Base-by-base conservation (phyloP, 257 asterid species). In the Penstemon davidsonii region DNA sequence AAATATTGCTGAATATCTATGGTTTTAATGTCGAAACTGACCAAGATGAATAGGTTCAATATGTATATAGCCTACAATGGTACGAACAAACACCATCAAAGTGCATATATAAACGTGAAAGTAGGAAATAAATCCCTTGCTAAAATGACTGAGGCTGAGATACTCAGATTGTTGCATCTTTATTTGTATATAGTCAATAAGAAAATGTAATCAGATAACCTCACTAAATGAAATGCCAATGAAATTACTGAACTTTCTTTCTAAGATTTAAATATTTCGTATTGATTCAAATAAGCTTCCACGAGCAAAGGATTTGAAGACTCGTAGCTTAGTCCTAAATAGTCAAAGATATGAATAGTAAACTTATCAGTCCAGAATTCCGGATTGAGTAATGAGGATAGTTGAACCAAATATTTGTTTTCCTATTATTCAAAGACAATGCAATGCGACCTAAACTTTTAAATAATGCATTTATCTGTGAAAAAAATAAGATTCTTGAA, bases 171-270 rank as follows among this genome's bases (percentile, higher is more conserved):
- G 11, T 3, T 55, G 40, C 12, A 55, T 25, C 38, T 55, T 13
- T 3, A 25, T 49, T 15, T 49, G 9, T 55, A 5, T 55, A 19
- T 7, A 6, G 60, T 55, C 58, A 15, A 55, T 3, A 55, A 55
- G 60, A 55, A 13, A 40, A 25, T 25, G 8, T 54, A 43, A 55
- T 67, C 55, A 67, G 43, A 43, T 38, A 9, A 66, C 18, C 36
- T 33, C 41, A 11, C 54, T 64, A 9, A 38, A 36, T 1, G 11
- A 38, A 51, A 36, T 62, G 39, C 51, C 18, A 7, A 25, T 15
- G 53, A 4, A 39, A 10, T 19, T 39, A 13, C 12, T 11, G 57
- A 33, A 4, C 36, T 4, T 45, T 7, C 57, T 13, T 43, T 42
- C 76, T 62, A 46, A 1, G 6, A 56, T n/a, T 41, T 1, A 50